Evolutionary conservation across 2,329 filamentous ascomycete genomes (phyloP).

Genomic region (Colletotrichum lini): DNA sequence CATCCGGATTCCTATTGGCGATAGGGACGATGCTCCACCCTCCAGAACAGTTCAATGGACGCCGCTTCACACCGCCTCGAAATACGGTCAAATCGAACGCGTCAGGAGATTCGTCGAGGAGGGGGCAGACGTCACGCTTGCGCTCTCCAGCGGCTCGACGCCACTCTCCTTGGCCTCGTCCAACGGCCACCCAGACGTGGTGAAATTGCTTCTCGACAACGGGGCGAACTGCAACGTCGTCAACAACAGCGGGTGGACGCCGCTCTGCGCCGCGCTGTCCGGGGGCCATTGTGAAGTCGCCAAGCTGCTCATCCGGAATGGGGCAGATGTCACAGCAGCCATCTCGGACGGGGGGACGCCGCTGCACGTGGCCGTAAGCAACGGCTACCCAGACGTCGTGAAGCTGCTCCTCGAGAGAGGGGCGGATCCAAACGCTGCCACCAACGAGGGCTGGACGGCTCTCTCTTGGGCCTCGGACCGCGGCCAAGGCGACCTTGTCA

Average conservation of each 20-base stretch:
- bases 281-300: not conserved
- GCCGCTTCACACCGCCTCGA: not conserved
- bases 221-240: not conserved
- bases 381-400: not conserved
- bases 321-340: not conserved
- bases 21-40: too few relatives aligned
- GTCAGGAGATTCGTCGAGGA: too few relatives aligned
- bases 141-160: too few relatives aligned
- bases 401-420: not conserved
- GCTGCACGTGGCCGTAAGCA: not conserved
- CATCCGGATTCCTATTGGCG: too few relatives aligned
- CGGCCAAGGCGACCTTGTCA: too few relatives aligned
- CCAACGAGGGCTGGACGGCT: too few relatives aligned
- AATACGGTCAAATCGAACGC: not conserved
- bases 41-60: too few relatives aligned
- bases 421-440: not conserved
- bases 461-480: too few relatives aligned
- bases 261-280: not conserved
- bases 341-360: not conserved
- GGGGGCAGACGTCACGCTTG: too few relatives aligned
- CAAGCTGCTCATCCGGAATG: not conserved
- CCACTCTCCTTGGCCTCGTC: too few relatives aligned
- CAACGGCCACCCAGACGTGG: constrained; percentile 37
- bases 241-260: not conserved
- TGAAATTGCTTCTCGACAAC: not conserved